These are phyloP conservation scores for Salvia hispanica DNA, from an alignment of 257 asterid species.

Conservation along the genomic window DNA sequence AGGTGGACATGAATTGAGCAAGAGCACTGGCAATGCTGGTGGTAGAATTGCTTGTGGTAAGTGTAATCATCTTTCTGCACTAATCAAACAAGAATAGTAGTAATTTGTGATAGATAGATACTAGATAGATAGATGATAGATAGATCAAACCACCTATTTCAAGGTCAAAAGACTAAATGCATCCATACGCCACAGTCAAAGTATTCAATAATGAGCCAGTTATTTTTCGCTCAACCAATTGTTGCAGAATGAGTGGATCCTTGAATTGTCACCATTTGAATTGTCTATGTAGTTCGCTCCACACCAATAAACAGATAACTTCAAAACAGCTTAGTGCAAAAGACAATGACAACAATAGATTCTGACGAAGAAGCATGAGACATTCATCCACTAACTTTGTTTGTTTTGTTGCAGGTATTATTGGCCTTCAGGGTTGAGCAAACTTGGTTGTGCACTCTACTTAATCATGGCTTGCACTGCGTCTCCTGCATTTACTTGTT, in stretches of 20 bases:
- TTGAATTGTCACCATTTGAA: background rate
- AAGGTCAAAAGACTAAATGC: no score
- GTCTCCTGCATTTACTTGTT: conserved; percentile 9
- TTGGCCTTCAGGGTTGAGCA: conserved; percentile 86
- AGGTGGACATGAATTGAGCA: conserved; percentile 99
- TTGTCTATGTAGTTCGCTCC: background rate
- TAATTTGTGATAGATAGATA: no score
- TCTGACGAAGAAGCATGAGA: background rate
- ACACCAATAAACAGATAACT: no score
- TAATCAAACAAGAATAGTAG: background rate
- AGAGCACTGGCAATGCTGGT: conserved; percentile 96
- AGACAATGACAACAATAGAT: background rate
- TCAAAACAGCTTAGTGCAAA: background rate
- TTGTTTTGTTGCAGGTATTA: conserved; percentile 60
- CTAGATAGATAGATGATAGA: no score
- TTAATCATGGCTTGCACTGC: background rate
- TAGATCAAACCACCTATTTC: no score
- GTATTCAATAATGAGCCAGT: no score
- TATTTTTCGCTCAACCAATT: no score
- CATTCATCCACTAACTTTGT: background rate
- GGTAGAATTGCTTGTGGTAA: conserved; percentile 96
- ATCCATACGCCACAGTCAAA: no score
- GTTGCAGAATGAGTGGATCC: background rate
- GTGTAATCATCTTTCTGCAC: conserved; percentile 16
- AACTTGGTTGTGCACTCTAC: background rate